Conservation (phyloP, 306 rosid genomes). For the Quercus dentata region DNA sequence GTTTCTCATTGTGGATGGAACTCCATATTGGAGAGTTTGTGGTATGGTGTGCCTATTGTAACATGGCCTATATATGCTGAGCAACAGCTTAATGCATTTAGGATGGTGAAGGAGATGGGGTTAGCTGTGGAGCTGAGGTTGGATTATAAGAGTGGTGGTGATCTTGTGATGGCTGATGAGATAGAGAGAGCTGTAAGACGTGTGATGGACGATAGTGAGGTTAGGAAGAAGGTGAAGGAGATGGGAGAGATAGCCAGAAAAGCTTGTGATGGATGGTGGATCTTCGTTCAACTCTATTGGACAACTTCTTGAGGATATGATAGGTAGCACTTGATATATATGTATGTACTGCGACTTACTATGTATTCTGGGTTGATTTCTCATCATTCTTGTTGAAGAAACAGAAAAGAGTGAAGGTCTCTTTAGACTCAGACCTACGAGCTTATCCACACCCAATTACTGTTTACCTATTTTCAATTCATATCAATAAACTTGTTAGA, state of each 20-base stretch:
- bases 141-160: slow-evolving; percentile 37
- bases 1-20: slow-evolving; percentile 75
- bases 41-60: slow-evolving; percentile 64
- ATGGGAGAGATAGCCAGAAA: slow-evolving; percentile 35
- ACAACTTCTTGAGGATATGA: slow-evolving; percentile 21
- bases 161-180: slow-evolving; percentile 46
- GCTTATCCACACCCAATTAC: too few species aligned
- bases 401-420: background rate
- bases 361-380: background rate
- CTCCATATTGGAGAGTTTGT: slow-evolving; percentile 62
- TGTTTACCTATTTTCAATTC: too few species aligned
- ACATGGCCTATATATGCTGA: slow-evolving; percentile 75
- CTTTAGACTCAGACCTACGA: too few species aligned
- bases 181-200: slow-evolving; percentile 35
- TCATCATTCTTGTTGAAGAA: background rate
- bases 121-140: slow-evolving; percentile 43
- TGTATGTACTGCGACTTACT: background rate
- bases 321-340: slow-evolving; percentile 7
- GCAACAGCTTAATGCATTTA: slow-evolving; percentile 61
- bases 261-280: slow-evolving; percentile 33
- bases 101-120: slow-evolving; percentile 46
- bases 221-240: slow-evolving; percentile 42
- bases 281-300: slow-evolving; percentile 32
- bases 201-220: slow-evolving; percentile 29
- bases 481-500: too few species aligned